These are phyloP conservation scores for Bruguiera hainesii DNA, from an alignment of 441 rosid species.

Conservation along the genomic window DNA sequence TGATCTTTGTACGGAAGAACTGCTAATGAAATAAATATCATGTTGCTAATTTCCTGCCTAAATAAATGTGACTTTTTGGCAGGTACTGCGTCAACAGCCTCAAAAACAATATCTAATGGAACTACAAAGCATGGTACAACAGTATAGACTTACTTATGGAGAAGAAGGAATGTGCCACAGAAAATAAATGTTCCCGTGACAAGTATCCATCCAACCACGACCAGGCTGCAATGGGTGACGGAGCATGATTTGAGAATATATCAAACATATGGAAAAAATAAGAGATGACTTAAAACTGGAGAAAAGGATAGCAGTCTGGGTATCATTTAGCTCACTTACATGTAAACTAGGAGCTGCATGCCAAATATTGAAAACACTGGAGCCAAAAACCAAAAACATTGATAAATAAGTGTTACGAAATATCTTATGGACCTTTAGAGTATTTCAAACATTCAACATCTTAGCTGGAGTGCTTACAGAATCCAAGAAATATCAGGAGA, in stretches of 20 bases:
- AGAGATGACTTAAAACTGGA: background rate
- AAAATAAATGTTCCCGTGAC: constrained; percentile 82
- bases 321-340: constrained; percentile 44
- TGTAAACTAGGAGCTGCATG: constrained; percentile 71
- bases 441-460: background rate
- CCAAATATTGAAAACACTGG: constrained; percentile 79
- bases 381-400: constrained; percentile 18
- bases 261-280: background rate
- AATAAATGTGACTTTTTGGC: too few relatives aligned
- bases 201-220: constrained; percentile 78
- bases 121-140: background rate
- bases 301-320: background rate
- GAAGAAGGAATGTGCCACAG: constrained; percentile 78
- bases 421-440: background rate
- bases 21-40: too few relatives aligned
- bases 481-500: constrained; percentile 67
- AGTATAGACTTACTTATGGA: constrained; percentile 66
- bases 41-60: too few relatives aligned
- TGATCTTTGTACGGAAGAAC: too few relatives aligned
- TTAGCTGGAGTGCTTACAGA: constrained; percentile 44
- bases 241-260: background rate
- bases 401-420: background rate
- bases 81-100: background rate
- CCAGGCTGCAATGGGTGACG: constrained; percentile 51
- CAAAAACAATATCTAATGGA: background rate